Evolutionary conservation across 2,329 filamentous ascomycete genomes (phyloP).

Genomic region (Trichoderma sp.): DNA sequence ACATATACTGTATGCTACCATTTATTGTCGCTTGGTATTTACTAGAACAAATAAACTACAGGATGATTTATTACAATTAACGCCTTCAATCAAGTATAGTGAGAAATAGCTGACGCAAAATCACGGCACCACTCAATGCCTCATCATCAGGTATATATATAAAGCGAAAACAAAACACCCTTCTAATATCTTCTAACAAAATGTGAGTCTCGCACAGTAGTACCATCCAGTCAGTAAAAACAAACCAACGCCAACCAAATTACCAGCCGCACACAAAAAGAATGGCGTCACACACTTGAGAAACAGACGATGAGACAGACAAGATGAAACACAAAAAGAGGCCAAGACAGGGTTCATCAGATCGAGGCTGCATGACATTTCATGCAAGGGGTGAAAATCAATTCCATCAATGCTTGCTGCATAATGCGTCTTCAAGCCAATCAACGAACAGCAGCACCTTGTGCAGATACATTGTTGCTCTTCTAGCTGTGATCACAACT

Average conservation of each 20-base stretch:
- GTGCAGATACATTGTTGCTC: background rate
- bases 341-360: background rate
- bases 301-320: background rate
- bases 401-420: background rate
- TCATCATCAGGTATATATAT: background rate
- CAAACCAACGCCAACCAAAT: background rate
- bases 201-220: background rate
- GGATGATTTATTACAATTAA: background rate
- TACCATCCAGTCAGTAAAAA: background rate
- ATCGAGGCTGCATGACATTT: background rate
- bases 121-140: background rate
- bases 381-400: slow-evolving; percentile 14
- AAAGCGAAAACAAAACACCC: background rate
- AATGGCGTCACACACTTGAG: background rate
- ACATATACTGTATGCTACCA: background rate
- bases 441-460: background rate
- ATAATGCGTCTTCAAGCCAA: background rate
- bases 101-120: background rate
- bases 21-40: background rate
- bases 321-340: background rate
- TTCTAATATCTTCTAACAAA: background rate
- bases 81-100: background rate
- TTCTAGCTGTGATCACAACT: background rate
- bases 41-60: background rate
- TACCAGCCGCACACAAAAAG: background rate